phyloP scores from a whole-genome alignment of 2,329 filamentous ascomycete species.

The Amphichorda felina region DNA sequence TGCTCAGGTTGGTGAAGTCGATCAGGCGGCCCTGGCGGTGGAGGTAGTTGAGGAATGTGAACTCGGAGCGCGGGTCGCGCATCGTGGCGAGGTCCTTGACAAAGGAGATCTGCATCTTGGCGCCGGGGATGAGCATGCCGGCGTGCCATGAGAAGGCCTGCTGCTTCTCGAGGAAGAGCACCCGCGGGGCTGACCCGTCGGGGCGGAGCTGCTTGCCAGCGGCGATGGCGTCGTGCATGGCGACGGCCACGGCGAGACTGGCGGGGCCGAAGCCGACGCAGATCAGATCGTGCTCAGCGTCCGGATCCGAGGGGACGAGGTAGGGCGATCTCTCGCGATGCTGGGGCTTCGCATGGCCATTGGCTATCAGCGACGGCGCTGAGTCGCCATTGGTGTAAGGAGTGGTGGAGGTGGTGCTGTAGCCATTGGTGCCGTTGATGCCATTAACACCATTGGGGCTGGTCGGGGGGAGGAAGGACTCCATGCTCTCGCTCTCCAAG shows the following conservation, averaged over 20 bases:
- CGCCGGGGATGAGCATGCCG: conserved; percentile 86
- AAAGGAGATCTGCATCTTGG: conserved; percentile 97
- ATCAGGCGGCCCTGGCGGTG: conserved; percentile 71
- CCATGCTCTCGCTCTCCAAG: neutral
- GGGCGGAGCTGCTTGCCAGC: conserved; percentile 28
- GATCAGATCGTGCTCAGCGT: conserved; percentile 70
- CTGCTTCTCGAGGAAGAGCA: conserved; percentile 84
- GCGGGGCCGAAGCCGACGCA: conserved; percentile 92
- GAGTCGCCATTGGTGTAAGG: conserved; percentile 4
- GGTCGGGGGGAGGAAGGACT: neutral
- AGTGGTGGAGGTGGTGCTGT: neutral
- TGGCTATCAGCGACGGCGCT: conserved; percentile 6
- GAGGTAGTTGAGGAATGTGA: conserved; percentile 94
- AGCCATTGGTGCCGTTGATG: conserved; percentile 1
- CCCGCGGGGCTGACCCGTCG: conserved; percentile 44
- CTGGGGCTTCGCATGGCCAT: conserved; percentile 8
- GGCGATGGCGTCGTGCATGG: conserved; percentile 69
- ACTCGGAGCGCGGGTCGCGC: conserved; percentile 76
- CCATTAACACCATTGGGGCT: too few relatives aligned
- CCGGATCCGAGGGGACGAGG: conserved; percentile 39
- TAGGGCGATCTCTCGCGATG: conserved; percentile 12
- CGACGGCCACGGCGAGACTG: conserved; percentile 78
- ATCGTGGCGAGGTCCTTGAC: conserved; percentile 91
- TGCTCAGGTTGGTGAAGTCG: conserved; percentile 82
- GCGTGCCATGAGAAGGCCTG: conserved; percentile 79